Evolutionary conservation across 75 land plant species (phyloP).

Genomic region (Selaginella moellendorffii): DNA sequence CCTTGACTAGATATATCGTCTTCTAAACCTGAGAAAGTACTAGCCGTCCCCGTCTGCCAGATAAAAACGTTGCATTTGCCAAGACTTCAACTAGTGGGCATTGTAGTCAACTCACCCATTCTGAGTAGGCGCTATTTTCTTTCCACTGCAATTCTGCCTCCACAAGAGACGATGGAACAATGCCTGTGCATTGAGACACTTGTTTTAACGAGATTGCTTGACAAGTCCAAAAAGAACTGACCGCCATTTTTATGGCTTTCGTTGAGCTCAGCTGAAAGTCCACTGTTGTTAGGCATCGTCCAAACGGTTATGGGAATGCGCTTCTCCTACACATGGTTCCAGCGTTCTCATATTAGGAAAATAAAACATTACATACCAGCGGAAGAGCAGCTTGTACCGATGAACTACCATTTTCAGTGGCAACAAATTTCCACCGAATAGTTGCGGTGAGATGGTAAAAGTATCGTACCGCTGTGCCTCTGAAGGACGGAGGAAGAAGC

Average conservation of each 20-base stretch:
- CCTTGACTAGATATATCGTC: constrained; percentile 59
- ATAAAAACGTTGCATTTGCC: not conserved
- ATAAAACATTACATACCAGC: constrained; percentile 25
- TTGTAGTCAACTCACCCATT: constrained; percentile 44
- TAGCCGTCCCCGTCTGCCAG: constrained; percentile 43
- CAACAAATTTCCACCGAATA: constrained; percentile 35
- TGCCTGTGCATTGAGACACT: constrained; percentile 13
- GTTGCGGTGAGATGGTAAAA: constrained; percentile 54
- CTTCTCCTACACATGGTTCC: constrained; percentile 42
- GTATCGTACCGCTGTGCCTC: constrained; percentile 74
- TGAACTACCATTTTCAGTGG: constrained; percentile 41
- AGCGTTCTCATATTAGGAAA: not conserved
- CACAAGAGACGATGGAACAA: constrained; percentile 20
- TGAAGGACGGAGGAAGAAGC: constrained; percentile 74
- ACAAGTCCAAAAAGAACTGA: constrained; percentile 6
- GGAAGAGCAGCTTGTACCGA: constrained; percentile 15
- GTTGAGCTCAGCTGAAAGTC: constrained; percentile 33
- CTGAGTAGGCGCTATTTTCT: constrained; percentile 61
- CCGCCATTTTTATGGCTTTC: constrained; percentile 16
- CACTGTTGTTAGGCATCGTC: constrained; percentile 50
- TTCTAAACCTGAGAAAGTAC: constrained; percentile 39
- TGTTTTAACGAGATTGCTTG: not conserved
- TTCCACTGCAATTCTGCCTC: constrained; percentile 75
- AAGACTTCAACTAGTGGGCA: not conserved
- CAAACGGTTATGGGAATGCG: constrained; percentile 61